Percentiles rank a stretch among this genome's conserved stretches.
phyloP scores from a whole-genome alignment of 1,284 basidiomycete genomes.

The Cryptococcus sp. region DNA sequence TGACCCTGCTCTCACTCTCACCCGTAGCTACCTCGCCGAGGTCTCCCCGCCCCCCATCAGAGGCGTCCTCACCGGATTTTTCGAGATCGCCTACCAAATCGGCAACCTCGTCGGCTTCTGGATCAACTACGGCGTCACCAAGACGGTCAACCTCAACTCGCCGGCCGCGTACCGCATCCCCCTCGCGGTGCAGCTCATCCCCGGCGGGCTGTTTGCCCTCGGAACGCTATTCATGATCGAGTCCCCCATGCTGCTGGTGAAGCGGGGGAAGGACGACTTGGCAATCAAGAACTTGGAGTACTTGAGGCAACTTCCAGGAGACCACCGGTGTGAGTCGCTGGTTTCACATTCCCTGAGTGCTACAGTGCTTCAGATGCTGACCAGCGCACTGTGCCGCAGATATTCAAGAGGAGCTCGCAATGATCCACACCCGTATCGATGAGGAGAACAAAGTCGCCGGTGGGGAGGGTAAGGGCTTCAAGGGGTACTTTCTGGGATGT shows the following conservation, averaged over 20 bases:
- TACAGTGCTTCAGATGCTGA: no score
- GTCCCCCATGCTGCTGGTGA: conserved; percentile 56
- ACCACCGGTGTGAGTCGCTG: conserved; percentile 40
- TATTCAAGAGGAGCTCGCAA: conserved; percentile 9
- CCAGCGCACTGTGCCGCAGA: no score
- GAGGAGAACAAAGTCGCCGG: conserved; percentile 13
- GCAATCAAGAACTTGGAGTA: conserved; percentile 51
- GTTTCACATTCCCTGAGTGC: no score
- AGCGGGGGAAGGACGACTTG: conserved; percentile 49
- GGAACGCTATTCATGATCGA: conserved; percentile 54
- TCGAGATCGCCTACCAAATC: conserved; percentile 49
- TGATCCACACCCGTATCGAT: conserved; percentile 10
- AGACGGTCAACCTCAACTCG: conserved; percentile 45
- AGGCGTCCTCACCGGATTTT: conserved; percentile 55
- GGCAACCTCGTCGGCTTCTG: conserved; percentile 51
- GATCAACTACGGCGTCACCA: conserved; percentile 52
- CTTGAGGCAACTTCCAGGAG: conserved; percentile 50
- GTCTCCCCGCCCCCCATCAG: conserved; percentile 52
- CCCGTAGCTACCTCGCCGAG: conserved; percentile 44
- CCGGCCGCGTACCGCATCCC: conserved; percentile 52
- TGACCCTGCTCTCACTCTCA: no score
- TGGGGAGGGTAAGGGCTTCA: conserved; percentile 17
- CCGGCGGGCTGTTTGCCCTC: conserved; percentile 53
- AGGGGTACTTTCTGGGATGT: conserved; percentile 25
- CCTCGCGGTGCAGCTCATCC: conserved; percentile 57